Conservation (phyloP, 192 early-diverging fungal species). For the Backusella parvicylindrica region DNA sequence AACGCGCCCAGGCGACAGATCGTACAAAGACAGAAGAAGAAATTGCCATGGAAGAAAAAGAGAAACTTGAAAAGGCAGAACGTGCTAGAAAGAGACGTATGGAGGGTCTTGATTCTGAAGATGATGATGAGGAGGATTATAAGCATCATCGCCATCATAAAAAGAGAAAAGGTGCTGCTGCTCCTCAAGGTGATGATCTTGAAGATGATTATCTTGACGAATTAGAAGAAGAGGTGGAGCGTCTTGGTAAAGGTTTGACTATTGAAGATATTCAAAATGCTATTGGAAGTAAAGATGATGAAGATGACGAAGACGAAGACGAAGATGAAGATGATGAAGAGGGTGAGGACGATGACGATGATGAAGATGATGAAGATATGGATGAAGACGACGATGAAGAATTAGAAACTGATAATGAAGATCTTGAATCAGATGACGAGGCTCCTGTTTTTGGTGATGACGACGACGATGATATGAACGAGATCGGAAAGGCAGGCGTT, state of each 20-base stretch:
- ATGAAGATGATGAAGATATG: slow-evolving; percentile 42
- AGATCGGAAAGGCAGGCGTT: slow-evolving; percentile 21
- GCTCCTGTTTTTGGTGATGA: slow-evolving; percentile 22
- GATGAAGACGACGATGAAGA: slow-evolving; percentile 41
- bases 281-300: slow-evolving; percentile 21
- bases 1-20: slow-evolving; percentile 84
- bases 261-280: slow-evolving; percentile 36
- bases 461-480: slow-evolving; percentile 53
- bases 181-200: slow-evolving; percentile 63
- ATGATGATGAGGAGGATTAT: slow-evolving; percentile 43
- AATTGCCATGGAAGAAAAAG: slow-evolving; percentile 77
- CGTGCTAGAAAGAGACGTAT: slow-evolving; percentile 74
- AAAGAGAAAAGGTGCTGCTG: slow-evolving; percentile 47
- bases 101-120: slow-evolving; percentile 68
- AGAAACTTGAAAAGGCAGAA: slow-evolving; percentile 86
- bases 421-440: slow-evolving; percentile 43
- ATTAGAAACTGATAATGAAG: slow-evolving; percentile 44
- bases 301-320: slow-evolving; percentile 14
- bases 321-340: slow-evolving; percentile 38
- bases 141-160: slow-evolving; percentile 28
- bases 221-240: slow-evolving; percentile 33
- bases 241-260: slow-evolving; percentile 34
- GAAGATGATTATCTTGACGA: slow-evolving; percentile 66
- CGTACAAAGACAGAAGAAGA: slow-evolving; percentile 95
- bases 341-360: slow-evolving; percentile 41